Evolutionary conservation across 2,329 filamentous ascomycete genomes (phyloP).

Genomic region (Aspergillus intermedius): DNA sequence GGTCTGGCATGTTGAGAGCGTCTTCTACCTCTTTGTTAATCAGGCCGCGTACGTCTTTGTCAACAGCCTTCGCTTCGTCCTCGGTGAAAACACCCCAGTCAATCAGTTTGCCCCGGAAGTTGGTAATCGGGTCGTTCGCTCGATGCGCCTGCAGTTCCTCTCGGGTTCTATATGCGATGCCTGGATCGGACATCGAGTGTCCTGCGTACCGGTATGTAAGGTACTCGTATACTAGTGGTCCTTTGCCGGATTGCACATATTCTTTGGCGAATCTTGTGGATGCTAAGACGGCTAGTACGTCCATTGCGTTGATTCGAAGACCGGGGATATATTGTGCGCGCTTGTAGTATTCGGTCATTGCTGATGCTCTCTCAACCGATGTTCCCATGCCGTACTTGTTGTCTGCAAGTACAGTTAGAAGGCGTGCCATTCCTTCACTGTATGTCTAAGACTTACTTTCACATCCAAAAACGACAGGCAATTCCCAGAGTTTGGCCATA

Average conservation of each 20-base stretch:
- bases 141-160: constrained; percentile 95
- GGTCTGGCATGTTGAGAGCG: constrained; percentile 77
- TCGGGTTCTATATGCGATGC: constrained; percentile 93
- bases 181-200: constrained; percentile 97
- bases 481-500: constrained; percentile 97
- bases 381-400: constrained; percentile 99
- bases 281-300: constrained; percentile 89
- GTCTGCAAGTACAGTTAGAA: constrained; percentile 50
- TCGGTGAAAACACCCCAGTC: constrained; percentile 85
- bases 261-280: constrained; percentile 87
- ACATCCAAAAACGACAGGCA: constrained; percentile 88
- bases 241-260: constrained; percentile 71
- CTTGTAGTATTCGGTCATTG: constrained; percentile 98
- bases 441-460: constrained; percentile 71
- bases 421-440: neutral
- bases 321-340: constrained; percentile 97
- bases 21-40: constrained; percentile 81
- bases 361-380: constrained; percentile 79
- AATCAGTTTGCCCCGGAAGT: constrained; percentile 88
- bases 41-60: constrained; percentile 78
- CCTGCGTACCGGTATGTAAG: constrained; percentile 97
- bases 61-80: constrained; percentile 86
- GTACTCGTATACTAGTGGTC: constrained; percentile 90
- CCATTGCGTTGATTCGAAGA: constrained; percentile 98
- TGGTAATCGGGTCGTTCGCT: constrained; percentile 92